Evolutionary conservation across 129 eudicot species (phyloP).

Genomic region (Pulicaria dysenterica): DNA sequence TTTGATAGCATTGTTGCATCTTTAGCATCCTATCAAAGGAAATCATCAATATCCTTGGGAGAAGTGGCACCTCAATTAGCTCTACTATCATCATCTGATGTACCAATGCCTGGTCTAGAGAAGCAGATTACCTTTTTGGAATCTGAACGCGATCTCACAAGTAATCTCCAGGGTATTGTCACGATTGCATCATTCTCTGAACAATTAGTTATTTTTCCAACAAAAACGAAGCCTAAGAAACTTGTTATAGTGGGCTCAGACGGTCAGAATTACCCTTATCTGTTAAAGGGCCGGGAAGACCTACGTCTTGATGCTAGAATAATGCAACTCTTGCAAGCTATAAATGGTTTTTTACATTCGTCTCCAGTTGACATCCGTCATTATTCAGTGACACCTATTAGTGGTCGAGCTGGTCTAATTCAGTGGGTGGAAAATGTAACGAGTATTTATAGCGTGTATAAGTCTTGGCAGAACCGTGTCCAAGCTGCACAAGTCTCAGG

Average conservation of each 20-base stretch:
- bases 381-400: slow-evolving; percentile 96
- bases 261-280: slow-evolving; percentile 85
- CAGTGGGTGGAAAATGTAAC: slow-evolving; percentile 98
- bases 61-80: slow-evolving; percentile 97
- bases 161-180: slow-evolving; percentile 71
- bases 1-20: slow-evolving; percentile 84
- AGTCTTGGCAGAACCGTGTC: slow-evolving; percentile 89
- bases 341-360: slow-evolving; percentile 79
- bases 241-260: slow-evolving; percentile 86
- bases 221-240: slow-evolving; percentile 96
- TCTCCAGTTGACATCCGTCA: slow-evolving; percentile 68
- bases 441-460: slow-evolving; percentile 86
- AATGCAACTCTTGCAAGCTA: slow-evolving; percentile 94
- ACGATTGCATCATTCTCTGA: slow-evolving; percentile 87
- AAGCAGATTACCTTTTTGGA: slow-evolving; percentile 62
- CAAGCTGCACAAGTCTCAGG: slow-evolving; percentile 77
- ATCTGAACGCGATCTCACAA: slow-evolving; percentile 47
- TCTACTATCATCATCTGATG: slow-evolving; percentile 71
- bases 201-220: slow-evolving; percentile 72
- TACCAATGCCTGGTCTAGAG: slow-evolving; percentile 99
- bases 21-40: slow-evolving; percentile 87
- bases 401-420: slow-evolving; percentile 98
- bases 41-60: slow-evolving; percentile 71
- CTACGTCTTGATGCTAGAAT: slow-evolving; percentile 99
- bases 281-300: slow-evolving; percentile 96